Conservation (phyloP, 2,329 filamentous ascomycete genomes). For the Pseudogymnoascus sp. region DNA sequence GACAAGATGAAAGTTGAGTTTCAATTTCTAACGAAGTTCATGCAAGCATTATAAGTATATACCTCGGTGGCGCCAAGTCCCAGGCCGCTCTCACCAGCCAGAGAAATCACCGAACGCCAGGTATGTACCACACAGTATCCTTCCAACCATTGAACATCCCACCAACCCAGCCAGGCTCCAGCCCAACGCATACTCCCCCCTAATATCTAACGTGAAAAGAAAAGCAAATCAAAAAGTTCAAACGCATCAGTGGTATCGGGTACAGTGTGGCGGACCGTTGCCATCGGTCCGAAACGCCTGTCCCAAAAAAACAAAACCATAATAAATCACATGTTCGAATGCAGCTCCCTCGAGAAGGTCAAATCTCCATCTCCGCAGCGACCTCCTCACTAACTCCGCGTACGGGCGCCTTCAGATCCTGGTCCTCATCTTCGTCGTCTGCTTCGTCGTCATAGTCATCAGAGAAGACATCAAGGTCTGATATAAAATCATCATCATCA, state of each 20-base stretch:
- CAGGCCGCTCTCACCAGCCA: constrained; percentile 6
- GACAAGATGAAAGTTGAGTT: neutral
- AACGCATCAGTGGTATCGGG: constrained; percentile 6
- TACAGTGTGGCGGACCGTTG: constrained; percentile 8
- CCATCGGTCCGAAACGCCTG: constrained; percentile 10
- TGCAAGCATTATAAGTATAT: constrained; percentile 6
- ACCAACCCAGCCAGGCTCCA: neutral
- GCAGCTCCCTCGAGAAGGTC: neutral
- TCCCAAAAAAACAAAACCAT: constrained; percentile 5
- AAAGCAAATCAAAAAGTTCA: neutral
- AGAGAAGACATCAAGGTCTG: constrained; percentile 37
- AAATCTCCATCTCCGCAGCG: constrained; percentile 52
- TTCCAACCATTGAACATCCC: neutral
- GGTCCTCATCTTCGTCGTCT: constrained; percentile 20
- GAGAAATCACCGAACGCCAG: constrained; percentile 5
- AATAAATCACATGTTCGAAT: constrained; percentile 7
- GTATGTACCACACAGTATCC: constrained; percentile 4
- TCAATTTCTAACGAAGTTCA: neutral
- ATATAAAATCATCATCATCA: constrained; percentile 39
- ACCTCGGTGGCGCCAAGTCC: constrained; percentile 4
- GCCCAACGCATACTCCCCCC: neutral
- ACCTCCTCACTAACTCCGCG: constrained; percentile 56
- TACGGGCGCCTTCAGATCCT: constrained; percentile 19
- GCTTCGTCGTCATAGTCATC: constrained; percentile 22
- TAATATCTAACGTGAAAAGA: constrained; percentile 3